A percentile compares a stretch with the other conserved stretches of the same genome.
Evolutionary conservation across 495 filamentous ascomycete genomes (phyloP).

Genomic region (Stereocaulon alpinum): DNA sequence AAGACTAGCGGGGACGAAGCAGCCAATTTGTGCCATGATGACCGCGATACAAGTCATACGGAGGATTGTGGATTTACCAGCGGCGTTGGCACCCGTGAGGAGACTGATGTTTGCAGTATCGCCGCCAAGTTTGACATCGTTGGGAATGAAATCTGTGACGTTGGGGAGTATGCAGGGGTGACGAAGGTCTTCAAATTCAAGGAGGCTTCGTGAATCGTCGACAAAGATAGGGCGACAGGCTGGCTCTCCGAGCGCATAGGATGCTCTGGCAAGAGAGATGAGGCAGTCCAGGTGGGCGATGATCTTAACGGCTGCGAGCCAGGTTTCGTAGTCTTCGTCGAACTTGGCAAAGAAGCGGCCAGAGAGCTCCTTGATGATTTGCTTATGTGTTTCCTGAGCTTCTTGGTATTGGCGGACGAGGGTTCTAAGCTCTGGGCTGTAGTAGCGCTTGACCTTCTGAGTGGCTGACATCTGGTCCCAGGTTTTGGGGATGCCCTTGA

Average conservation of each 20-base stretch:
- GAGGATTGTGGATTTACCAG: constrained; percentile 96
- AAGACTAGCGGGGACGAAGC: constrained; percentile 75
- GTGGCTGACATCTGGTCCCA: constrained; percentile 98
- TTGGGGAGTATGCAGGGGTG: constrained; percentile 89
- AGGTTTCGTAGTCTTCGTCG: constrained; percentile 75
- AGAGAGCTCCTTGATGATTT: constrained; percentile 82
- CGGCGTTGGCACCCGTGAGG: constrained; percentile 92
- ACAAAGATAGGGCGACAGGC: constrained; percentile 84
- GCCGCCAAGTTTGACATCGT: constrained; percentile 84
- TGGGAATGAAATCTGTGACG: constrained; percentile 92
- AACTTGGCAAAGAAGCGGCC: constrained; percentile 78
- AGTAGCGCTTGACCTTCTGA: constrained; percentile 84
- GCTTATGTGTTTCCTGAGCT: constrained; percentile 85
- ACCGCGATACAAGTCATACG: constrained; percentile 96
- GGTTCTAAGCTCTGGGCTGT: constrained; percentile 70
- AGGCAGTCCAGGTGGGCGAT: constrained; percentile 91
- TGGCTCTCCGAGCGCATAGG: constrained; percentile 68
- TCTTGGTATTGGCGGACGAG: constrained; percentile 83
- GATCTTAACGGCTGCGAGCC: constrained; percentile 79
- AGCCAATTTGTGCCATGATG: constrained; percentile 98
- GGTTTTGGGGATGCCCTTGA: constrained; percentile 68
- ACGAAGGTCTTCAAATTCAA: constrained; percentile 85
- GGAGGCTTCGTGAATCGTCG: constrained; percentile 67
- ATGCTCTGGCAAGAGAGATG: constrained; percentile 83
- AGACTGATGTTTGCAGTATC: constrained; percentile 70